These are phyloP conservation scores for Nepenthes gracilis DNA, from an alignment of 148 eudicot genomes.

Conservation along the genomic window DNA sequence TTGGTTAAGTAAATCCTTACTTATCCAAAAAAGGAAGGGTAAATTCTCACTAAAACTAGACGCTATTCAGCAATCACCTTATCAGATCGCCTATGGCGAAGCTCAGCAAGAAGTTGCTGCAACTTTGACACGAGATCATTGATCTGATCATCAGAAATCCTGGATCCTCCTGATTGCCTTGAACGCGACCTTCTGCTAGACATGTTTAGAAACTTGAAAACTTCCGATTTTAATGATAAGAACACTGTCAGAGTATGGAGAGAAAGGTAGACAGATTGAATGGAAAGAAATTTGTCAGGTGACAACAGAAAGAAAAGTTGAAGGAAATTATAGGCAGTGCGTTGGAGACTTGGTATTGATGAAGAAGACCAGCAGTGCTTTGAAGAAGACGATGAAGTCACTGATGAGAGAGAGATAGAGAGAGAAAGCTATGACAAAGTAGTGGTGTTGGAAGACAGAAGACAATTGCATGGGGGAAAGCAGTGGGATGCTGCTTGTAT, in stretches of 20 bases:
- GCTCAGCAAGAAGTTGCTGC: conserved; percentile 28
- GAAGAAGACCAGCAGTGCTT: not conserved
- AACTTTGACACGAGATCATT: conserved; percentile 26
- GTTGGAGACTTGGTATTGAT: not conserved
- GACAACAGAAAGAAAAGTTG: not conserved
- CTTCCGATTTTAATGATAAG: not conserved
- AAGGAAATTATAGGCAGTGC: not conserved
- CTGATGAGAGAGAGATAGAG: conserved; percentile 5
- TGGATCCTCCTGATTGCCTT: conserved; percentile 17
- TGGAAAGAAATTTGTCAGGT: not conserved
- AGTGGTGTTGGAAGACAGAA: conserved; percentile 25
- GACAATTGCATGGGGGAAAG: conserved; percentile 51
- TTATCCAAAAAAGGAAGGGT: too few relatives aligned
- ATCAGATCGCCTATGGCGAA: conserved; percentile 12
- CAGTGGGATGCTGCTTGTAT: conserved; percentile 13
- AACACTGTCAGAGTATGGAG: not conserved
- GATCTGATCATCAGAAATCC: conserved; percentile 25
- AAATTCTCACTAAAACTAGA: too few relatives aligned
- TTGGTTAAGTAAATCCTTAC: too few relatives aligned
- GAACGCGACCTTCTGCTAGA: conserved; percentile 23
- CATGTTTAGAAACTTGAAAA: conserved; percentile 6
- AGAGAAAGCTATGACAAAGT: conserved; percentile 1
- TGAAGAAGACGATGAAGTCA: conserved; percentile 1
- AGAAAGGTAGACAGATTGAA: too few relatives aligned
- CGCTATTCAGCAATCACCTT: conserved; percentile 3